Conservation (phyloP, 257 asterid genomes). For the Linaria vulgaris region DNA sequence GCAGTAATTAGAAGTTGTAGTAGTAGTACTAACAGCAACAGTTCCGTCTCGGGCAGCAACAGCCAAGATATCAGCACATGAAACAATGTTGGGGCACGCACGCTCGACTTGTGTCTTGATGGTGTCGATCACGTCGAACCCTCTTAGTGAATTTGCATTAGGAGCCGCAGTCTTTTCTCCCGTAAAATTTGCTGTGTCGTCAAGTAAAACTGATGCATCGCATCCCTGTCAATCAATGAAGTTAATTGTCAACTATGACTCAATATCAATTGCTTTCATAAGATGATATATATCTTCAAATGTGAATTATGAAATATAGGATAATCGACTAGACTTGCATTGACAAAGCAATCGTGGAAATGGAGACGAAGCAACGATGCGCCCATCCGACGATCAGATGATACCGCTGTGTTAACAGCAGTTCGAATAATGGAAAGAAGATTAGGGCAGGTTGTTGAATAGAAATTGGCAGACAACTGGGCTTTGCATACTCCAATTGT, state of each 20-base stretch:
- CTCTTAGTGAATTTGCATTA: slow-evolving; percentile 66
- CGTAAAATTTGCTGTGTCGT: slow-evolving; percentile 56
- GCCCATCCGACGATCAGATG: slow-evolving; percentile 47
- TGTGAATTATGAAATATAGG: too few species aligned
- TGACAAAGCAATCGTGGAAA: slow-evolving; percentile 57
- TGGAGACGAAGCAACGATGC: slow-evolving; percentile 63
- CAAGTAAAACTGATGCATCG: slow-evolving; percentile 60
- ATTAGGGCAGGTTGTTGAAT: slow-evolving; percentile 51
- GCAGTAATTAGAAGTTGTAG: too few species aligned
- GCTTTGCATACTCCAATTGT: slow-evolving; percentile 40
- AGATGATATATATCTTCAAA: too few species aligned
- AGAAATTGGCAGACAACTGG: slow-evolving; percentile 55
- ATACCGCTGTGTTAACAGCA: slow-evolving; percentile 50
- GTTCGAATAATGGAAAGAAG: slow-evolving; percentile 40
- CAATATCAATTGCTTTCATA: too few species aligned
- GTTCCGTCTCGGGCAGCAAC: slow-evolving; percentile 68
- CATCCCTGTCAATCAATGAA: too few species aligned
- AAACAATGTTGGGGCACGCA: slow-evolving; percentile 49
- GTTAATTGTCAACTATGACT: too few species aligned
- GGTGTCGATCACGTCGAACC: slow-evolving; percentile 62
- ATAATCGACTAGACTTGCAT: slow-evolving; percentile 27
- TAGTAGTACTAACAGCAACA: slow-evolving; percentile 47
- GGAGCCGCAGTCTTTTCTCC: slow-evolving; percentile 72
- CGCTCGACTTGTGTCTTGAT: slow-evolving; percentile 61
- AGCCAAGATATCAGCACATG: slow-evolving; percentile 76